Base-by-base conservation (phyloP, 306 rosid species). In the Fragaria nilgerrensis region DNA sequence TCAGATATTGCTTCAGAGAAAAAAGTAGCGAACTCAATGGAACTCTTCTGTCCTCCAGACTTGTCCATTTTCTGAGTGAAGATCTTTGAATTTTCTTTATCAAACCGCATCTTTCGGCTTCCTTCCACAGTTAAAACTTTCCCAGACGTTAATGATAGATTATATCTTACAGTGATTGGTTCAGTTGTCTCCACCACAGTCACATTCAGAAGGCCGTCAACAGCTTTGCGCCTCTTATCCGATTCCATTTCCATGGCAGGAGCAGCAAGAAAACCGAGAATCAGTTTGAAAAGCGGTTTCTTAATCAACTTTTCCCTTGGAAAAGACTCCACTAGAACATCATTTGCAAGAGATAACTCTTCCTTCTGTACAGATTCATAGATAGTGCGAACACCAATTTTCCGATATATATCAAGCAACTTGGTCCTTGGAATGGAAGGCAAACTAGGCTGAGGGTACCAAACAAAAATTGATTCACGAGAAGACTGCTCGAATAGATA, bases 231-330 rank as follows among this genome's bases (percentile, higher is more conserved):
- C 72, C 98, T 85, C 77, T 73, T 83, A 19, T 65, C 66, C 13
- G 77, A 84, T 67, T 89, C 94, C 89, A 90, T 84, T 76, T 84
- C 73, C 32, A 86, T 68, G 50, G 79, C 55, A 37, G 93, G 87
- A 76, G 73, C 78, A 22, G 93, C 89, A 41, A 93, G 89, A 67
- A 86, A 93, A 48, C 94, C 88, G 65, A 93, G 91, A 68, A 86
- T 85, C 44, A 93, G 87, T 80, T 76, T 87, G 56, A 87, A 70
- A 81, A 93, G 53, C 2, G 80, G 89, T 79, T 75, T 89, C 13
- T 78, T 75, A n/a, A 85, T 72, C 34, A 86, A 75, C 45, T 17
- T 29, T 2, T 63, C 75, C 56, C 62, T 69, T 58, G 81, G 85
- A 44, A 84, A 80, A 74, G 68, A 72, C 43, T 50, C 67, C 16